Evolutionary conservation across 2,329 filamentous ascomycete genomes (phyloP).

Genomic region (Capronia coronata): DNA sequence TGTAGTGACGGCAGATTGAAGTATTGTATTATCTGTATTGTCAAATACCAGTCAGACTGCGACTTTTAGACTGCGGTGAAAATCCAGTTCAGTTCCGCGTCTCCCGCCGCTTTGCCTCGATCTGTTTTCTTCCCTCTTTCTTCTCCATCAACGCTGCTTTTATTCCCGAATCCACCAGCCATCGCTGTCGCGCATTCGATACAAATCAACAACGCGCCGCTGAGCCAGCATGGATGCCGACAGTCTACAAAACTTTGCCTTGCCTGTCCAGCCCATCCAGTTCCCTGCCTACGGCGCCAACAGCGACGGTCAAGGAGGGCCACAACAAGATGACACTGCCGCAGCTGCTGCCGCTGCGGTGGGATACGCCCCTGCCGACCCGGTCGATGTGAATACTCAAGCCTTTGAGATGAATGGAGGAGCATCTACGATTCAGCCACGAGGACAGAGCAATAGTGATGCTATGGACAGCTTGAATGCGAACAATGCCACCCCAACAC

Average conservation of each 20-base stretch:
- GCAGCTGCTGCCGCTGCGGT: constrained; percentile 10
- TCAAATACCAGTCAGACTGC: too few relatives aligned
- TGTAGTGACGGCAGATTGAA: too few relatives aligned
- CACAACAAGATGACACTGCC: constrained; percentile 1
- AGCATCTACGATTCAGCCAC: constrained; percentile 8
- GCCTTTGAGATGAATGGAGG: constrained; percentile 11
- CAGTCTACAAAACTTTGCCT: constrained; percentile 14
- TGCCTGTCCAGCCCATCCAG: constrained; percentile 16
- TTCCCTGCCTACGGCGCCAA: constrained; percentile 11
- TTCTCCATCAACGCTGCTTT: constrained; percentile 6
- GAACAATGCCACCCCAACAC: background rate
- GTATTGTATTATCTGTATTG: too few relatives aligned
- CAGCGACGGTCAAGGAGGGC: constrained; percentile 1
- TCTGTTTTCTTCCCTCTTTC: constrained; percentile 1
- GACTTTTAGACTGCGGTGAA: too few relatives aligned
- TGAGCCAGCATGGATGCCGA: constrained; percentile 16
- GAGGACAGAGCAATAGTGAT: constrained; percentile 8
- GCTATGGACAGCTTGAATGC: background rate
- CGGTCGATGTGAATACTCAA: constrained; percentile 13
- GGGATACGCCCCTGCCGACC: constrained; percentile 18
- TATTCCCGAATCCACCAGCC: background rate
- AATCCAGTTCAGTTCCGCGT: background rate
- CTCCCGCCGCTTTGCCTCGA: constrained; percentile 3
- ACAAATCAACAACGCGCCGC: background rate
- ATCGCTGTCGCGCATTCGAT: constrained; percentile 3